These are phyloP conservation scores for Xylaria arbuscula DNA, from an alignment of 2,329 filamentous ascomycete genomes.

Conservation along the genomic window DNA sequence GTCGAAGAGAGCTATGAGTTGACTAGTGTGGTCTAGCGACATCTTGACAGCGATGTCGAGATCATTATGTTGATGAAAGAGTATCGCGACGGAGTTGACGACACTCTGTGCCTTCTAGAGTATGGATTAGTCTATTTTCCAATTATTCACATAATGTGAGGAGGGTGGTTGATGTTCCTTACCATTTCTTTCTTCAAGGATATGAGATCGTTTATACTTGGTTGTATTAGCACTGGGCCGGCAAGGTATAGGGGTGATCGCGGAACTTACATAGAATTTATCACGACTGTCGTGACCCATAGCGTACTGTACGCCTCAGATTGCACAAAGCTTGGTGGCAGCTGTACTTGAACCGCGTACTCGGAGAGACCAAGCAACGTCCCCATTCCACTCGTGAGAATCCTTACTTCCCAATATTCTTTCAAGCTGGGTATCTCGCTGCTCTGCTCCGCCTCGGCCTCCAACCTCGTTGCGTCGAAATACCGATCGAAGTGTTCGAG, in stretches of 20 bases:
- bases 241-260: neutral
- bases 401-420: slow-evolving; percentile 47
- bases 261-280: slow-evolving; percentile 45
- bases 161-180: slow-evolving; percentile 5
- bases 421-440: slow-evolving; percentile 40
- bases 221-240: slow-evolving; percentile 17
- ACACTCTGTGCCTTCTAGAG: slow-evolving; percentile 44
- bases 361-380: slow-evolving; percentile 44
- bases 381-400: slow-evolving; percentile 47
- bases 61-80: slow-evolving; percentile 43
- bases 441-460: slow-evolving; percentile 42
- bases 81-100: slow-evolving; percentile 46
- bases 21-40: slow-evolving; percentile 42
- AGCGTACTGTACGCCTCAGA: slow-evolving; percentile 43
- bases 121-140: neutral
- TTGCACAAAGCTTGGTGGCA: slow-evolving; percentile 38
- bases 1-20: slow-evolving; percentile 44
- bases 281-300: slow-evolving; percentile 44
- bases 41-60: slow-evolving; percentile 45
- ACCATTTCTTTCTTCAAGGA: slow-evolving; percentile 49
- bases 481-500: slow-evolving; percentile 43
- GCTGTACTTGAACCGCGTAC: slow-evolving; percentile 43
- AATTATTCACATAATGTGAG: no score
- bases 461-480: slow-evolving; percentile 44
- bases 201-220: slow-evolving; percentile 46